Evolutionary conservation across 495 filamentous ascomycete genomes (phyloP).

Genomic region (Neurospora sp.): DNA sequence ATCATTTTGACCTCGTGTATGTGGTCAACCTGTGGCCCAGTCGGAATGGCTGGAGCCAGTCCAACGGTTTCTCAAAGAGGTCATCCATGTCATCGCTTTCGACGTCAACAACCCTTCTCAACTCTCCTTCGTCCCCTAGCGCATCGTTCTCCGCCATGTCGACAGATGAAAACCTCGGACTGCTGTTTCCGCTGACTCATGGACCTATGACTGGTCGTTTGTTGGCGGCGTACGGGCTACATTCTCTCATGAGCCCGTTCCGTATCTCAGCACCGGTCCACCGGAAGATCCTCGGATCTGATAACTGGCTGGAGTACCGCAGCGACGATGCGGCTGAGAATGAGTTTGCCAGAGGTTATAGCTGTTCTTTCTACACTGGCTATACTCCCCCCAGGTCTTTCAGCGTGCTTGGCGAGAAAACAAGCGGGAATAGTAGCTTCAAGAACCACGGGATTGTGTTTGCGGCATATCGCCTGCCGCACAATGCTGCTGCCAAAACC

Average conservation of each 20-base stretch:
- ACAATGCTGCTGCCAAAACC: not conserved
- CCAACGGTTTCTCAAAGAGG: not conserved
- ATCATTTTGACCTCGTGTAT: slow-evolving; percentile 34
- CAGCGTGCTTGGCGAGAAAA: not conserved
- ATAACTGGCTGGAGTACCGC: slow-evolving; percentile 33
- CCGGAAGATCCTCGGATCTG: slow-evolving; percentile 23
- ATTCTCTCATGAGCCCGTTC: slow-evolving; percentile 26
- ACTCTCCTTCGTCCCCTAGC: not conserved
- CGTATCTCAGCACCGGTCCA: slow-evolving; percentile 27
- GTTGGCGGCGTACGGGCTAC: slow-evolving; percentile 30
- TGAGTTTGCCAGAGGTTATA: slow-evolving; percentile 29
- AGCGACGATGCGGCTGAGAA: slow-evolving; percentile 15
- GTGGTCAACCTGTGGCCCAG: slow-evolving; percentile 35
- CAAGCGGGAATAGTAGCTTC: not conserved
- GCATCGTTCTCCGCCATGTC: not conserved
- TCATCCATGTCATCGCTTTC: slow-evolving; percentile 3
- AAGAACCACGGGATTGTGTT: slow-evolving; percentile 33
- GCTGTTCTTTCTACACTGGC: slow-evolving; percentile 29
- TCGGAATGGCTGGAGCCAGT: slow-evolving; percentile 9
- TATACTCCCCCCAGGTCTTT: slow-evolving; percentile 7
- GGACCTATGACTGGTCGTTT: slow-evolving; percentile 24
- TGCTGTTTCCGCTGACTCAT: not conserved
- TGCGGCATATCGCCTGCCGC: slow-evolving; percentile 26
- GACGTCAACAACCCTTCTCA: not conserved
- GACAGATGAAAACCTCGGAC: not conserved